A percentile compares a stretch with the other conserved stretches of the same genome.
Conservation (phyloP, 352 stramenopile genomes). For the Phytophthora hybrid region DNA sequence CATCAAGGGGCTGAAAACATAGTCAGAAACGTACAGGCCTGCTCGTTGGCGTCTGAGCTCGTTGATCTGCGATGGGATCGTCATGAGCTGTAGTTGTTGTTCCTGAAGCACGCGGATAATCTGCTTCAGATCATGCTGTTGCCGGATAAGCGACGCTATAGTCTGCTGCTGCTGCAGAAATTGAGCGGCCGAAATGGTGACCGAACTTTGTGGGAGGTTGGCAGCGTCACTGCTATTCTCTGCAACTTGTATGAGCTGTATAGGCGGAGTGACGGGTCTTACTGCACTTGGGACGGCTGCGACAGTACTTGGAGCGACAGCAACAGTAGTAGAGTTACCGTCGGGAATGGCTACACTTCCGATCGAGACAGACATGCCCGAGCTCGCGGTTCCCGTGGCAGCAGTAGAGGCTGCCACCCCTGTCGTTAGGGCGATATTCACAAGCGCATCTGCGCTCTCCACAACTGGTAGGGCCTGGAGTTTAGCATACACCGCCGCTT, state of each 20-base stretch:
- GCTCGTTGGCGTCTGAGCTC: slow-evolving; percentile 69
- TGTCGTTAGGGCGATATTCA: slow-evolving; percentile 10
- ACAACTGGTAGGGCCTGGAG: slow-evolving; percentile 10
- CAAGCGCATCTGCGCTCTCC: slow-evolving; percentile 26
- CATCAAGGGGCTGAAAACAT: not conserved
- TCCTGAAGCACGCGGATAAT: slow-evolving; percentile 79
- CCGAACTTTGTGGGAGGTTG: slow-evolving; percentile 54
- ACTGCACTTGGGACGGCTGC: slow-evolving; percentile 12
- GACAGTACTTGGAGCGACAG: slow-evolving; percentile 13
- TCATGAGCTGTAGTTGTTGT: slow-evolving; percentile 82
- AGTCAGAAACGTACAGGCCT: slow-evolving; percentile 49
- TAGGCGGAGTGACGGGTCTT: slow-evolving; percentile 18
- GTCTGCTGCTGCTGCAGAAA: slow-evolving; percentile 86
- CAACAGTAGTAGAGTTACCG: slow-evolving; percentile 12
- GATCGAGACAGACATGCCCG: slow-evolving; percentile 5
- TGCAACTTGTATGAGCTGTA: slow-evolving; percentile 23
- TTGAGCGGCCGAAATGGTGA: slow-evolving; percentile 76
- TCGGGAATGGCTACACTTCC: slow-evolving; percentile 16
- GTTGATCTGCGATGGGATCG: slow-evolving; percentile 68
- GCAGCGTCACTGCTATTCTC: slow-evolving; percentile 24
- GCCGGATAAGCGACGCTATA: slow-evolving; percentile 81
- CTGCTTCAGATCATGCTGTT: slow-evolving; percentile 88
- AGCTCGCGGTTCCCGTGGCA: slow-evolving; percentile 3
- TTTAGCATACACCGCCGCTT: slow-evolving; percentile 25
- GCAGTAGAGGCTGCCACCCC: slow-evolving; percentile 4